These are phyloP conservation scores for Hyphopichia pseudoburtonii DNA, from an alignment of 1,139 yeast species.

Conservation along the genomic window DNA sequence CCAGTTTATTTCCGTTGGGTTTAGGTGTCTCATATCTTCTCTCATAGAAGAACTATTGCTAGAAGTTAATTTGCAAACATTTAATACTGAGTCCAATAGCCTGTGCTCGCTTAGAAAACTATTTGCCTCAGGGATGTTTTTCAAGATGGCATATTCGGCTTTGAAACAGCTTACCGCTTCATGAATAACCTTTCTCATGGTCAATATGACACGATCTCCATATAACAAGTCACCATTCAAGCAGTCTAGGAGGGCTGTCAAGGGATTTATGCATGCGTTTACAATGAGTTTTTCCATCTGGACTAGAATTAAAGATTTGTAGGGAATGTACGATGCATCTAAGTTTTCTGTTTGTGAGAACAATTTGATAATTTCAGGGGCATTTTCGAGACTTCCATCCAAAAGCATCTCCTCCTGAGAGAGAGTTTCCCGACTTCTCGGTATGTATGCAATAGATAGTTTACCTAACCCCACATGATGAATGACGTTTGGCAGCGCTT, in stretches of 20 bases:
- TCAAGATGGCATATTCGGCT: slow-evolving; percentile 34
- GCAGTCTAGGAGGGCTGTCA: slow-evolving; percentile 68
- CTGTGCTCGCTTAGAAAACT: slow-evolving; percentile 41
- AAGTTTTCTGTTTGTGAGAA: slow-evolving; percentile 34
- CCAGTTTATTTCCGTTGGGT: slow-evolving; percentile 73
- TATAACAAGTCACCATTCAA: slow-evolving; percentile 66
- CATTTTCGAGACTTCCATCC: slow-evolving; percentile 10
- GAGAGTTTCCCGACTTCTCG: slow-evolving; percentile 7
- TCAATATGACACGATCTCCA: slow-evolving; percentile 26
- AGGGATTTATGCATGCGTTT: slow-evolving; percentile 74
- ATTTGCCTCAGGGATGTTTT: slow-evolving; percentile 32
- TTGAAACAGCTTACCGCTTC: slow-evolving; percentile 48
- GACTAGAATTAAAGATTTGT: slow-evolving; percentile 54
- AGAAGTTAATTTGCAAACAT: slow-evolving; percentile 47
- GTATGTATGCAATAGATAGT: slow-evolving; percentile 39
- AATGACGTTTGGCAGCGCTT: slow-evolving; percentile 41
- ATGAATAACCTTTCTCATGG: slow-evolving; percentile 40
- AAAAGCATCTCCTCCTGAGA: slow-evolving; percentile 11
- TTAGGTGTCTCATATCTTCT: slow-evolving; percentile 64
- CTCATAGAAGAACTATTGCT: slow-evolving; percentile 85
- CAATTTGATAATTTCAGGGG: slow-evolving; percentile 32
- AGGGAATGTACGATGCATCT: slow-evolving; percentile 45
- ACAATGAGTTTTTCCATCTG: slow-evolving; percentile 78
- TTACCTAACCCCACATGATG: slow-evolving; percentile 71
- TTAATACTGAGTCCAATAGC: slow-evolving; percentile 46